phyloP scores from a whole-genome alignment of 257 asterid genomes.

The Verbascum thapsus region DNA sequence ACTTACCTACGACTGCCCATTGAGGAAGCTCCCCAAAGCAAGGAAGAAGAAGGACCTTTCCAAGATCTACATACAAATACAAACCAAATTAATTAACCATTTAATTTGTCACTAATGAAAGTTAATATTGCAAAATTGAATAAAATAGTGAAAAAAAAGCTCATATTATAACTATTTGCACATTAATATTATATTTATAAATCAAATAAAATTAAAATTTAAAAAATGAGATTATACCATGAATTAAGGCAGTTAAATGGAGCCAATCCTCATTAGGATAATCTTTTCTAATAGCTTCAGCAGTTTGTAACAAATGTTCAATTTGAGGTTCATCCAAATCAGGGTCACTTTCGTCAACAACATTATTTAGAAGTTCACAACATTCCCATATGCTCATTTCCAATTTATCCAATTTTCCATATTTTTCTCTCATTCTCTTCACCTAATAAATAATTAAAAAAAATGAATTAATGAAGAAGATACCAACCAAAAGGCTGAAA shows the following conservation, averaged over 20 bases:
- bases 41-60: constrained; percentile 81
- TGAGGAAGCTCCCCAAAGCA: constrained; percentile 86
- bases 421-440: constrained; percentile 68
- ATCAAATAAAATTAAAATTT: too few relatives aligned
- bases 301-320: constrained; percentile 84
- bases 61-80: constrained; percentile 58
- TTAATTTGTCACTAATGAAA: not conserved
- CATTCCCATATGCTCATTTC: constrained; percentile 98
- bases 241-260: constrained; percentile 84
- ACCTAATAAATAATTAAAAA: constrained; percentile 51
- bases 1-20: constrained; percentile 91
- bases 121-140: not conserved
- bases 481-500: too few relatives aligned
- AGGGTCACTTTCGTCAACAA: constrained; percentile 88
- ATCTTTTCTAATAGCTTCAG: constrained; percentile 86
- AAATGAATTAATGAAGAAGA: not conserved
- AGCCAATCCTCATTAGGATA: constrained; percentile 88
- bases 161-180: too few relatives aligned
- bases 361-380: constrained; percentile 74
- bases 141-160: not conserved
- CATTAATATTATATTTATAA: too few relatives aligned
- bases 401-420: constrained; percentile 56
- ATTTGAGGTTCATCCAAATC: constrained; percentile 94
- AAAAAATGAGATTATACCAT: constrained; percentile 46
- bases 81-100: not conserved